Base-by-base conservation (phyloP, 1,284 basidiomycete genomes). In the Ustilago xerochloae region DNA sequence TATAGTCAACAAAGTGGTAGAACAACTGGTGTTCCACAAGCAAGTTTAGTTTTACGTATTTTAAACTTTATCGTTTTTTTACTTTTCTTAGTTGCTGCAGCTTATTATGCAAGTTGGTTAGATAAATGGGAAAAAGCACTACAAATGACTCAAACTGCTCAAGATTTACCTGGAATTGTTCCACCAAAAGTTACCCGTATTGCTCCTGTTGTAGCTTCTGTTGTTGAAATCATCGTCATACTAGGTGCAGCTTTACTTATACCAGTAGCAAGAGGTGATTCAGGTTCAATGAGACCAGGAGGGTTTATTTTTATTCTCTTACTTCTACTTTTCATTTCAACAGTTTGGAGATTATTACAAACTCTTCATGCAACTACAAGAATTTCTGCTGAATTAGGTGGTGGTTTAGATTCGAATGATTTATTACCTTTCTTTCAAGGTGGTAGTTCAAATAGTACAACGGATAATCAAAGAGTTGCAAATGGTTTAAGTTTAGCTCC, bases 11-110 rank as follows among this genome's bases (percentile, higher is more conserved):
- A 78, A 38, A 45, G 58, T 6, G 69, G 68, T 1, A 16, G 63
- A 7, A 24, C 35, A 13, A 60, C 69, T 0, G 76, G 76, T 22
- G 74, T 78, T 13, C 76, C 76, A 6, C 46, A 47, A 35, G 76
- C 73, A 18, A 50, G 49, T 10, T 9, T 65, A 15, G 57, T 77
- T 13, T 38, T 78, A 33, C 46, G 76, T 6, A 51, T 77, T n/a
- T 48, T 78, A 26, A 78, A 78, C 64, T 47, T 78, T 28, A 47
- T 78, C 54, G 76, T 70, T 33, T 73, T 78, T 24, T 6, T 78
- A 3, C 74, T 78, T n/a, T 77, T 71, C 60, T 26, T 69, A 16
- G 65, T 78, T 16, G 60, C 57, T 2, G 61, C 63, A 3, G 69
- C 73, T 0, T 76, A 78, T 48, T 66, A 57, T 10, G 76, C 64